These are phyloP conservation scores for Leishmania martiniquensis DNA, from an alignment of 208 protist species.

Conservation along the genomic window DNA sequence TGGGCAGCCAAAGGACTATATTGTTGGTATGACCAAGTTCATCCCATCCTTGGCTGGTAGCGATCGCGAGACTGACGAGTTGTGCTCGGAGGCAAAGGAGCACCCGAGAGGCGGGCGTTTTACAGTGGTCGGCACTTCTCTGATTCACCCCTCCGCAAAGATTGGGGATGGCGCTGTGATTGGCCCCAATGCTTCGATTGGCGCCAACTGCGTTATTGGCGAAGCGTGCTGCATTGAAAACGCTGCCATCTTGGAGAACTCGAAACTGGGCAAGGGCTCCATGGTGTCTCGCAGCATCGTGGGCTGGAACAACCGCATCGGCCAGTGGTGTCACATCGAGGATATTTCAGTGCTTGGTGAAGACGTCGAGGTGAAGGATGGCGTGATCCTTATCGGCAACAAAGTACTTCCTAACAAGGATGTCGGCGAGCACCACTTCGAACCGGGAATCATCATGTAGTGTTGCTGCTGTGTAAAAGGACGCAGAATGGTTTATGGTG, in stretches of 20 bases:
- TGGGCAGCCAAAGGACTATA: slow-evolving; percentile 96
- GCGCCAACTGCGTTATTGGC: slow-evolving; percentile 93
- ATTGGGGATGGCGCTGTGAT: slow-evolving; percentile 95
- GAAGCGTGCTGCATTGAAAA: slow-evolving; percentile 82
- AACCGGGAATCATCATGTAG: slow-evolving; percentile 95
- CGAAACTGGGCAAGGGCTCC: slow-evolving; percentile 74
- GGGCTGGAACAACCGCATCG: slow-evolving; percentile 96
- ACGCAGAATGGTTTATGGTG: background rate
- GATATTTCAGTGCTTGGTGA: slow-evolving; percentile 96
- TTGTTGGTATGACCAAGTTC: slow-evolving; percentile 89
- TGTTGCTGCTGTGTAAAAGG: no score
- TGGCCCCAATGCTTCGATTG: slow-evolving; percentile 96
- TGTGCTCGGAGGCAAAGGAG: slow-evolving; percentile 39
- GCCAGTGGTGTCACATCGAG: slow-evolving; percentile 93
- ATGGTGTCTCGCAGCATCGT: slow-evolving; percentile 94
- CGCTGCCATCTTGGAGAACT: slow-evolving; percentile 89
- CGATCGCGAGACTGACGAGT: slow-evolving; percentile 28
- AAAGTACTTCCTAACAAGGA: slow-evolving; percentile 96
- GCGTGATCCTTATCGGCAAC: slow-evolving; percentile 93
- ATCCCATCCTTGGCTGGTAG: slow-evolving; percentile 69
- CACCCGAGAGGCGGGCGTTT: slow-evolving; percentile 30
- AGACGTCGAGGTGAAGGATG: slow-evolving; percentile 93
- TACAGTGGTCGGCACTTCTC: slow-evolving; percentile 71
- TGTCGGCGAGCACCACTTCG: slow-evolving; percentile 79
- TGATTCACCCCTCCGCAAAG: slow-evolving; percentile 91